Conservation (phyloP, 1,284 basidiomycete genomes). For the Vanrija sp. region DNA sequence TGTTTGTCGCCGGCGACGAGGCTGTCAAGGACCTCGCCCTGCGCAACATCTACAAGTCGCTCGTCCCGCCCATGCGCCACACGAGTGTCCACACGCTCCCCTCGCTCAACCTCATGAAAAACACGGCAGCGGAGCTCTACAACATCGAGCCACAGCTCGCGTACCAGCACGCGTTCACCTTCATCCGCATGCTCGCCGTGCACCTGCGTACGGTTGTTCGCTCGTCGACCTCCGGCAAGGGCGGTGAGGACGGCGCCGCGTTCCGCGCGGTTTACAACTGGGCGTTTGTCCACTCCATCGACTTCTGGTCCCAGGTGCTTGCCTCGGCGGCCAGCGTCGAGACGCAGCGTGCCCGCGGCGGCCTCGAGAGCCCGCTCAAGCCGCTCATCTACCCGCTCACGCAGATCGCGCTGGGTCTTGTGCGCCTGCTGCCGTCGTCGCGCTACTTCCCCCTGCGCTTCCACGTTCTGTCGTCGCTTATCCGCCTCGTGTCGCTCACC, state of each 20-base stretch:
- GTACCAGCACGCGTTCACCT: conserved; percentile 95
- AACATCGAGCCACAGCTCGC: conserved; percentile 57
- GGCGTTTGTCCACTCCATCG: conserved; percentile 94
- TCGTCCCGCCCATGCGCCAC: conserved; percentile 70
- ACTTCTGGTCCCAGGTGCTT: conserved; percentile 94
- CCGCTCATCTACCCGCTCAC: conserved; percentile 92
- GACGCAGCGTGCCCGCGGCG: conserved; percentile 54
- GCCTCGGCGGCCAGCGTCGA: conserved; percentile 68
- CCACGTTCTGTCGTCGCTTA: conserved; percentile 67
- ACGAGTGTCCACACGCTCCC: conserved; percentile 84
- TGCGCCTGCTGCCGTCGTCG: conserved; percentile 78
- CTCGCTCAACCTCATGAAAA: conserved; percentile 97
- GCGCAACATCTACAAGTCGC: conserved; percentile 60
- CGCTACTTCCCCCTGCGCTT: conserved; percentile 78
- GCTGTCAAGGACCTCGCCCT: conserved; percentile 79
- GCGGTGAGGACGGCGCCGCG: conserved; percentile 60
- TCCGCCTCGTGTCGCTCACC: conserved; percentile 70
- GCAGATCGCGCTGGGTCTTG: conserved; percentile 87
- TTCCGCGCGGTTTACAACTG: conserved; percentile 95
- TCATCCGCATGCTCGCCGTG: conserved; percentile 93
- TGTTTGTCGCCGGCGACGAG: conserved; percentile 75
- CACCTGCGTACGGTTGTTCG: conserved; percentile 66
- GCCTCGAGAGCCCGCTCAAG: conserved; percentile 70
- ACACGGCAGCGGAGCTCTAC: conserved; percentile 90
- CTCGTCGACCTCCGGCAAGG: conserved; percentile 29